These are phyloP conservation scores for Tricholoma furcatifolium DNA, from an alignment of 768 basidiomycete genomes.

Conservation along the genomic window DNA sequence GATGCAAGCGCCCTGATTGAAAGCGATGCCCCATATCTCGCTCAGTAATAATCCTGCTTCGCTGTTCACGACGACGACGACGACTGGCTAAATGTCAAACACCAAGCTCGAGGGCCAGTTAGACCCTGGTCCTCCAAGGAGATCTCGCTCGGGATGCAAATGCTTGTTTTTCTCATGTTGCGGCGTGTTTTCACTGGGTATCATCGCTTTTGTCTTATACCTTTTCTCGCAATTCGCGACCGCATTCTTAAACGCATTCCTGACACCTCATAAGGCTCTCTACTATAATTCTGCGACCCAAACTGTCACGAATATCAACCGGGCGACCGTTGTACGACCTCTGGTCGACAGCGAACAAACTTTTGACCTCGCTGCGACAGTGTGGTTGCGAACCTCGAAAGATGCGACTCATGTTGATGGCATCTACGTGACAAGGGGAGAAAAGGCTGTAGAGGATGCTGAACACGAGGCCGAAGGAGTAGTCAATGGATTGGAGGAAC, in stretches of 20 bases:
- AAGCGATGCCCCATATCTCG: too few relatives aligned
- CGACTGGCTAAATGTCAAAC: too few relatives aligned
- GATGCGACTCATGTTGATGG: too few relatives aligned
- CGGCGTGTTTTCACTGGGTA: not conserved
- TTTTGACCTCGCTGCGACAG: slow-evolving; percentile 26
- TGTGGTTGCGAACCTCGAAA: slow-evolving; percentile 22
- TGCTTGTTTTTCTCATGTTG: slow-evolving; percentile 7
- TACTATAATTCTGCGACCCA: not conserved
- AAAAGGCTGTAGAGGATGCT: too few relatives aligned
- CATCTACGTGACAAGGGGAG: too few relatives aligned
- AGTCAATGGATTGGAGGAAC: slow-evolving; percentile 19
- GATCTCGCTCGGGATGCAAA: slow-evolving; percentile 12
- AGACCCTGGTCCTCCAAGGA: slow-evolving; percentile 11
- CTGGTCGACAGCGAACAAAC: slow-evolving; percentile 21
- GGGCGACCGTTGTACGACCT: slow-evolving; percentile 19
- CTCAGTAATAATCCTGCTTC: too few relatives aligned
- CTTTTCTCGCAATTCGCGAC: not conserved
- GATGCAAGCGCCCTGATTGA: too few relatives aligned
- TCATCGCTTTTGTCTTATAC: not conserved
- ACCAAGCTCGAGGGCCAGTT: slow-evolving; percentile 4
- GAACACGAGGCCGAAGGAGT: not conserved
- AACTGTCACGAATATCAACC: not conserved
- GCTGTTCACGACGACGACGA: too few relatives aligned
- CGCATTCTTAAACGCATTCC: not conserved
- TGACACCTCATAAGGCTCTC: not conserved